Conservation (phyloP, 2,329 filamentous ascomycete genomes). For the Pyricularia grisea region DNA sequence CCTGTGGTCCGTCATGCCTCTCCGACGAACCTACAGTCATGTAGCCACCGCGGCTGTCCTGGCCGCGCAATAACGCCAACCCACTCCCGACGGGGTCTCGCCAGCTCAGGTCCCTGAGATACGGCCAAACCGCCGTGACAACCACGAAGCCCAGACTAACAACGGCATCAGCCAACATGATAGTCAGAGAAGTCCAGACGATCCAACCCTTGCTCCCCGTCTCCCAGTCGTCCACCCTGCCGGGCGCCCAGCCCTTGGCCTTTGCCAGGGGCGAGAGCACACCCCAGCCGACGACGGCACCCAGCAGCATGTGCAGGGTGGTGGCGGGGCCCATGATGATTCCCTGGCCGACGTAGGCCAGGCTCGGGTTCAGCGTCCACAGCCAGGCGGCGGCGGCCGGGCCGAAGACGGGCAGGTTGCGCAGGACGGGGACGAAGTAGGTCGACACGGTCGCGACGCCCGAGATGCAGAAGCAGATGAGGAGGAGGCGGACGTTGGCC, state of each 20-base stretch:
- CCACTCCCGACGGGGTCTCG: neutral
- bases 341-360: constrained; percentile 95
- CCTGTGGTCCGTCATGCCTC: neutral
- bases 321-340: constrained; percentile 98
- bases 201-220: constrained; percentile 96
- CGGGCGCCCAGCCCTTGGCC: constrained; percentile 77
- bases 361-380: constrained; percentile 92
- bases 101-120: neutral
- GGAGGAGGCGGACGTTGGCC: constrained; percentile 42
- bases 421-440: constrained; percentile 81
- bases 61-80: neutral
- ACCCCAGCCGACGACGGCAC: constrained; percentile 83
- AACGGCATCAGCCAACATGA: constrained; percentile 92
- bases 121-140: constrained; percentile 28
- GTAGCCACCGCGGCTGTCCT: neutral
- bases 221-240: constrained; percentile 80
- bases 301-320: constrained; percentile 89
- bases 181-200: constrained; percentile 89
- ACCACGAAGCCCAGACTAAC: constrained; percentile 78
- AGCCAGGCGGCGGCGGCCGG: constrained; percentile 66
- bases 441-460: constrained; percentile 68
- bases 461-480: constrained; percentile 49
- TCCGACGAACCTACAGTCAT: neutral
- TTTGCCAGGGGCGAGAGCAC: constrained; percentile 86
- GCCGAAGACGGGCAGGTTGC: constrained; percentile 83